phyloP scores from a whole-genome alignment of 1,284 basidiomycete species.

The Earliella scabrosa region DNA sequence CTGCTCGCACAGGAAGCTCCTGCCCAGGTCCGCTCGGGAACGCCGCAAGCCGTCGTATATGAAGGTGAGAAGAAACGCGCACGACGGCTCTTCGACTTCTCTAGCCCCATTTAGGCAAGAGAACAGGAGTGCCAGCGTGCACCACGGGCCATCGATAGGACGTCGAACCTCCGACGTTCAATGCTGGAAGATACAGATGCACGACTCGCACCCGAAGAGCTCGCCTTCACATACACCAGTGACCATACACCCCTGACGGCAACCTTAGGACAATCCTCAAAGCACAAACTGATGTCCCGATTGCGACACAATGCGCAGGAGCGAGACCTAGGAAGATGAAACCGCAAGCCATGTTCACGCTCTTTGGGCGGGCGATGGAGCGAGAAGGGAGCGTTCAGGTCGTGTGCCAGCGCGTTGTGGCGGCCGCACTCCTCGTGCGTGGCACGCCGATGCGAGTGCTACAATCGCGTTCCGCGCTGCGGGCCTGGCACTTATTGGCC shows the following conservation, averaged over 20 bases:
- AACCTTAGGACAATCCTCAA: not conserved
- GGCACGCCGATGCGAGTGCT: conserved; percentile 2
- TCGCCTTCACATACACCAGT: too few relatives aligned
- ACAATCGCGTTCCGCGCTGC: conserved; percentile 13
- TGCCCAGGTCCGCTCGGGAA: not conserved
- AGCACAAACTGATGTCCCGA: conserved; percentile 14
- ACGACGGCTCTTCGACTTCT: not conserved
- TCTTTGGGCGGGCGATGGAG: conserved; percentile 1
- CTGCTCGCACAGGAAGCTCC: not conserved
- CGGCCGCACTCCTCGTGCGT: conserved; percentile 17
- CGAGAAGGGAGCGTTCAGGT: conserved; percentile 6
- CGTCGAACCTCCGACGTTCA: too few relatives aligned
- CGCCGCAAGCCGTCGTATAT: not conserved
- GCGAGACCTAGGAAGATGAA: too few relatives aligned
- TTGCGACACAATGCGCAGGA: not conserved
- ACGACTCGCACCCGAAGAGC: too few relatives aligned
- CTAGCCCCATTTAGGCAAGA: not conserved
- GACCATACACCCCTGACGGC: conserved; percentile 1
- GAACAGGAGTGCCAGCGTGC: too few relatives aligned
- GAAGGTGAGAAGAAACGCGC: conserved; percentile 1
- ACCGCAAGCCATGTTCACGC: too few relatives aligned
- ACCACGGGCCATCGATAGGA: too few relatives aligned
- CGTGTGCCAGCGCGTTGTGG: conserved; percentile 17
- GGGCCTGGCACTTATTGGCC: not conserved
- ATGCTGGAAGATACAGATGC: too few relatives aligned